Percentiles rank a stretch among this genome's conserved stretches.
phyloP scores from a whole-genome alignment of 2,329 filamentous ascomycete genomes.

The Aspergillus texensis region DNA sequence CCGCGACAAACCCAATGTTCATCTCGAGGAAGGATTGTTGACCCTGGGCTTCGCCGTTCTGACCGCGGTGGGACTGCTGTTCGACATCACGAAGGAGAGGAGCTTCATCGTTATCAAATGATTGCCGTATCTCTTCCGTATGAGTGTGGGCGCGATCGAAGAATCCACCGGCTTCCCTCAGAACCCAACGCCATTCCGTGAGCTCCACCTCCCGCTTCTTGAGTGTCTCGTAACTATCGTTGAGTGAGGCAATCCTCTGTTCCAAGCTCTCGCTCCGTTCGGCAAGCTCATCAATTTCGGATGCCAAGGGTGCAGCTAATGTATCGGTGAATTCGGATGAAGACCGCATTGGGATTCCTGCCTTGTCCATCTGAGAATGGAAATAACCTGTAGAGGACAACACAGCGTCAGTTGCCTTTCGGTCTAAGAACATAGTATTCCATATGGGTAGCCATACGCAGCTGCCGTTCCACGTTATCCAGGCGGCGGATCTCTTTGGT shows the following conservation, averaged over 20 bases:
- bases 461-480: constrained; percentile 96
- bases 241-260: constrained; percentile 85
- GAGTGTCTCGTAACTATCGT: constrained; percentile 97
- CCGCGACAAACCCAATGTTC: constrained; percentile 98
- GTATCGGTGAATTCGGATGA: constrained; percentile 88
- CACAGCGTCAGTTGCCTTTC: neutral
- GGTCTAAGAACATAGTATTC: neutral
- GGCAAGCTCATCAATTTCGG: constrained; percentile 93
- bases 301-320: constrained; percentile 82
- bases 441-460: constrained; percentile 65
- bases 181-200: constrained; percentile 97
- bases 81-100: constrained; percentile 92
- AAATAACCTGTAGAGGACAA: constrained; percentile 73
- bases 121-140: constrained; percentile 93
- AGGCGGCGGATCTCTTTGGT: constrained; percentile 96
- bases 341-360: constrained; percentile 79
- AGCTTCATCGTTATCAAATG: constrained; percentile 83
- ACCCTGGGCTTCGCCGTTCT: constrained; percentile 65
- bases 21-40: constrained; percentile 92
- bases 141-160: constrained; percentile 96
- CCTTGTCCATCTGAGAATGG: constrained; percentile 92
- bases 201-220: constrained; percentile 97
- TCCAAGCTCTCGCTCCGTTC: constrained; percentile 92
- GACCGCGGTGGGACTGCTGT: constrained; percentile 65
- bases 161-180: constrained; percentile 94